Evolutionary conservation across 805 yeast species (phyloP).

Genomic region (Priceomyces melissophilus): DNA sequence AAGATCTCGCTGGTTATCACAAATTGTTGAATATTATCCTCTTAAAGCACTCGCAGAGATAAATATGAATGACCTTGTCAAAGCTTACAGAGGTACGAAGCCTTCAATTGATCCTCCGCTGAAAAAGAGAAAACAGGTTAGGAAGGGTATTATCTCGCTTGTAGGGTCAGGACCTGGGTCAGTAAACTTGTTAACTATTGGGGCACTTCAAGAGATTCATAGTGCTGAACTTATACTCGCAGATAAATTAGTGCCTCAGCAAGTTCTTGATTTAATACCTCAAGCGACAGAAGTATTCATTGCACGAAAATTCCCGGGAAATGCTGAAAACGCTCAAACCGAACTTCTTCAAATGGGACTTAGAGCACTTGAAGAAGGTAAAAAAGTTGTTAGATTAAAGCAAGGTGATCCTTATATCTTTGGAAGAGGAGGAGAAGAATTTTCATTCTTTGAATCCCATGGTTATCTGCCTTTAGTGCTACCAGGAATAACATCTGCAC

Average conservation of each 20-base stretch:
- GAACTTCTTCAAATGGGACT: constrained; percentile 77
- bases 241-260: constrained; percentile 89
- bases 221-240: constrained; percentile 83
- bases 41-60: constrained; percentile 58
- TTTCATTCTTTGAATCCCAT: constrained; percentile 56
- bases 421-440: constrained; percentile 97
- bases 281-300: constrained; percentile 69
- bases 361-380: constrained; percentile 58
- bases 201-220: constrained; percentile 77
- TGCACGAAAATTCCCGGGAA: constrained; percentile 94
- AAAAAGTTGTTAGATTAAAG: constrained; percentile 80
- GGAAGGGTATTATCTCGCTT: constrained; percentile 62
- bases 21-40: constrained; percentile 89
- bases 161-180: constrained; percentile 97
- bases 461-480: constrained; percentile 73
- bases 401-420: constrained; percentile 97
- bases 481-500: constrained; percentile 87
- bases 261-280: constrained; percentile 82
- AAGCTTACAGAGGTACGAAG: constrained; percentile 29
- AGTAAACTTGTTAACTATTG: constrained; percentile 73
- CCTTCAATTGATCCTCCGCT: background rate
- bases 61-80: constrained; percentile 54
- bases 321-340: constrained; percentile 89
- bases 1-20: constrained; percentile 81
- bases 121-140: constrained; percentile 2